phyloP scores from a whole-genome alignment of 805 yeast species.

The Kockiozyma suomiensis region DNA sequence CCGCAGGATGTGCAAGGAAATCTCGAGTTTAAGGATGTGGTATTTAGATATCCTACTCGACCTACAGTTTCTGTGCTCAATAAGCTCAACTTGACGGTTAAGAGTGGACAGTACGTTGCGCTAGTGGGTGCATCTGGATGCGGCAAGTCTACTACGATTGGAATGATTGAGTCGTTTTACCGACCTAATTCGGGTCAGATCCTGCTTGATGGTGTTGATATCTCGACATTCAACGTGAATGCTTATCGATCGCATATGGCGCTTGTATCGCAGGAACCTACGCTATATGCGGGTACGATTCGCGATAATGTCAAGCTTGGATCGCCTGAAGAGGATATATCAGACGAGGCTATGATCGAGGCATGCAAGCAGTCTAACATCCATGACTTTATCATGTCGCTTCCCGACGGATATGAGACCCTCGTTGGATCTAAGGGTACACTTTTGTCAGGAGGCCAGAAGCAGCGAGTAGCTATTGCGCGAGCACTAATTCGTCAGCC shows the following conservation, averaged over 20 bases:
- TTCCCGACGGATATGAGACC: conserved; percentile 57
- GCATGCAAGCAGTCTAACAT: conserved; percentile 60
- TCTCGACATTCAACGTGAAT: conserved; percentile 53
- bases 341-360: conserved; percentile 45
- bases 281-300: conserved; percentile 75
- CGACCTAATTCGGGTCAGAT: conserved; percentile 55
- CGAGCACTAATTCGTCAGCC: conserved; percentile 63
- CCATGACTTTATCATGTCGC: conserved; percentile 50
- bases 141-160: conserved; percentile 52
- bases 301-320: conserved; percentile 66
- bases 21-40: conserved; percentile 52
- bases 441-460: conserved; percentile 64
- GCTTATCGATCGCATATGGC: conserved; percentile 57
- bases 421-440: conserved; percentile 55
- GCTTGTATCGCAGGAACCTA: conserved; percentile 62
- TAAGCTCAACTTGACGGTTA: conserved; percentile 44
- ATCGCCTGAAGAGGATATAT: conserved; percentile 38
- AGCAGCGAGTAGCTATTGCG: conserved; percentile 66
- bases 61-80: conserved; percentile 38
- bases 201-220: conserved; percentile 55
- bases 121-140: conserved; percentile 83
- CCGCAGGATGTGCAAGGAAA: conserved; percentile 48
- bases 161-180: conserved; percentile 58
- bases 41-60: conserved; percentile 41
- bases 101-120: conserved; percentile 84